Percentiles rank a stretch among this genome's conserved stretches.
These are phyloP conservation scores for Pinus tabuliformis DNA, from an alignment of 75 land plant species.

Conservation along the genomic window DNA sequence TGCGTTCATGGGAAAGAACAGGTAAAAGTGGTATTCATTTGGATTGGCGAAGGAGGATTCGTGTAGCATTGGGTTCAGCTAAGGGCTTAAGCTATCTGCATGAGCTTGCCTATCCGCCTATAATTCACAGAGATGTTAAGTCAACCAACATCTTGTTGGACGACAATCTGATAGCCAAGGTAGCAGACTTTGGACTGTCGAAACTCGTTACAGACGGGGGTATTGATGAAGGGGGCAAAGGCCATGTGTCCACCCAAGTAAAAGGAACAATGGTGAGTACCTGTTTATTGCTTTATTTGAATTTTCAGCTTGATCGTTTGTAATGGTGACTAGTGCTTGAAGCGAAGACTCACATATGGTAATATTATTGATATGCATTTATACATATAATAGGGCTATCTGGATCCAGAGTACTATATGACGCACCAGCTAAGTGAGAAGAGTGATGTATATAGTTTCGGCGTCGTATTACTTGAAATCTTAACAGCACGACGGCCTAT, in stretches of 20 bases:
- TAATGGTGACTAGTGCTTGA: too few species aligned
- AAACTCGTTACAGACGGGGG: conserved; percentile 50
- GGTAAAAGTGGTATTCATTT: conserved; percentile 51
- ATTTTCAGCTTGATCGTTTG: too few species aligned
- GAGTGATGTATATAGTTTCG: conserved; percentile 93
- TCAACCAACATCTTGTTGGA: conserved; percentile 77
- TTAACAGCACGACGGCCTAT: conserved; percentile 67
- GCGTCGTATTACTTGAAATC: conserved; percentile 82
- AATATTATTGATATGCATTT: too few species aligned
- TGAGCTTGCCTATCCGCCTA: conserved; percentile 80
- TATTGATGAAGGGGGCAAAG: background rate
- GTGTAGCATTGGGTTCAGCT: conserved; percentile 68
- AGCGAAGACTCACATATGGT: too few species aligned
- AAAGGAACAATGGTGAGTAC: conserved; percentile 84
- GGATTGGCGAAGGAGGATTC: conserved; percentile 69
- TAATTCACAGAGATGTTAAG: conserved; percentile 88
- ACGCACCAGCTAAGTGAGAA: conserved; percentile 79
- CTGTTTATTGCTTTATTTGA: background rate
- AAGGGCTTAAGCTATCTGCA: conserved; percentile 80
- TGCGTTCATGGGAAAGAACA: conserved; percentile 12
- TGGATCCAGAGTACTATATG: conserved; percentile 94
- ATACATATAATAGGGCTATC: conserved; percentile 62
- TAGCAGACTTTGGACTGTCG: conserved; percentile 89
- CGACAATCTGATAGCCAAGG: conserved; percentile 72
- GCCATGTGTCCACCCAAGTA: conserved; percentile 56